Conservation (phyloP, 108 stramenopile species). For the Conticribra weissflogii region DNA sequence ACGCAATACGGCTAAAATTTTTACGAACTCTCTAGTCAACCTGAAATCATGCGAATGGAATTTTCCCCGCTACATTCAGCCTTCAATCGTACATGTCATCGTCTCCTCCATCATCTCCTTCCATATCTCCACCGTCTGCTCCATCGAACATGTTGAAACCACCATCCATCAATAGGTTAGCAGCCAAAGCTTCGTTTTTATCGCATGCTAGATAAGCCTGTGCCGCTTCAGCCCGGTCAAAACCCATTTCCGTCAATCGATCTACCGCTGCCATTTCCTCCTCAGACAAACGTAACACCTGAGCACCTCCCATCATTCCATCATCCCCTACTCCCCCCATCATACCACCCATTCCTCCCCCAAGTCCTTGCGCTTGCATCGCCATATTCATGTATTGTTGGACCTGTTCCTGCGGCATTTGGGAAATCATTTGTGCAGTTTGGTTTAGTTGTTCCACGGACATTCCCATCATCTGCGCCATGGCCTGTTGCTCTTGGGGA, state of each 20-base stretch:
- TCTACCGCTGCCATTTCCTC: conserved; percentile 97
- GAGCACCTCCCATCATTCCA: conserved; percentile 60
- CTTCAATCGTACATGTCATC: conserved; percentile 88
- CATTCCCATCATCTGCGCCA: conserved; percentile 94
- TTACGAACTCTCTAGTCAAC: too few relatives aligned
- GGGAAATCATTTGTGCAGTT: conserved; percentile 88
- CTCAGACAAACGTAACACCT: conserved; percentile 85
- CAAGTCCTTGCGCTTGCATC: conserved; percentile 61
- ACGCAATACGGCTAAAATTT: too few relatives aligned
- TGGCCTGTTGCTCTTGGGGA: conserved; percentile 85
- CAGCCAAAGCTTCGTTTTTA: conserved; percentile 98
- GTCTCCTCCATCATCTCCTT: conserved; percentile 44
- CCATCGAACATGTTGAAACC: conserved; percentile 59
- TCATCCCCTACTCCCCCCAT: conserved; percentile 54
- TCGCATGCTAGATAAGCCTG: conserved; percentile 99
- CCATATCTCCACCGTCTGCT: conserved; percentile 41
- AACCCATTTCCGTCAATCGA: conserved; percentile 95
- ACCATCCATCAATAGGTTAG: conserved; percentile 94
- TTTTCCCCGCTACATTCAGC: not conserved
- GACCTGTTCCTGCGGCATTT: conserved; percentile 94
- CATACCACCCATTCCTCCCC: conserved; percentile 54
- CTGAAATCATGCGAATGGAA: not conserved
- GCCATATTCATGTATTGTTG: conserved; percentile 89
- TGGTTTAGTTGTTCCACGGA: conserved; percentile 91
- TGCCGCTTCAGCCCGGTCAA: conserved; percentile 90